These are phyloP conservation scores for Vanrija pseudolonga DNA, from an alignment of 1,284 basidiomycete genomes.

Conservation along the genomic window DNA sequence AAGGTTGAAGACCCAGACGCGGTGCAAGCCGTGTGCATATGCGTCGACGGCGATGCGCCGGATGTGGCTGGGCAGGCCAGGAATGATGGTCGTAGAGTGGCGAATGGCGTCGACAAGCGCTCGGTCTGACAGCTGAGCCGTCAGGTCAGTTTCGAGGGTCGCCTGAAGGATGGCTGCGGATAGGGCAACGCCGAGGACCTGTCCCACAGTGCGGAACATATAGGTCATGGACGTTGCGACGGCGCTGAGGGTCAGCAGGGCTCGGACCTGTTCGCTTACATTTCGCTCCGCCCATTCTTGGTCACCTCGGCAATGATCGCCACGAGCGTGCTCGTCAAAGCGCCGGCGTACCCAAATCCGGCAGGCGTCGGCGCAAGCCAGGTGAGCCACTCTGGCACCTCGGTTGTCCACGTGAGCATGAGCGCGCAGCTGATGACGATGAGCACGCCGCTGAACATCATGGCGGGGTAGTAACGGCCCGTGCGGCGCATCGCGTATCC, in stretches of 20 bases:
- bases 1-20: slow-evolving; percentile 77
- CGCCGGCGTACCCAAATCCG: slow-evolving; percentile 39
- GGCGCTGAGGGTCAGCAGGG: slow-evolving; percentile 38
- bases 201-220: slow-evolving; percentile 81
- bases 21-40: slow-evolving; percentile 74
- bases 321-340: slow-evolving; percentile 36
- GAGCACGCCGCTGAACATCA: slow-evolving; percentile 17
- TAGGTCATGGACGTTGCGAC: slow-evolving; percentile 86
- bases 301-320: slow-evolving; percentile 38
- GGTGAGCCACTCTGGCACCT: slow-evolving; percentile 53
- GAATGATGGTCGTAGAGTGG: slow-evolving; percentile 76
- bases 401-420: slow-evolving; percentile 30
- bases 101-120: slow-evolving; percentile 59
- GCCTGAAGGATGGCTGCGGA: slow-evolving; percentile 74
- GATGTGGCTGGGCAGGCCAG: slow-evolving; percentile 59
- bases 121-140: slow-evolving; percentile 59
- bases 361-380: slow-evolving; percentile 34
- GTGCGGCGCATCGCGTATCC: slow-evolving; percentile 82
- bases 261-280: slow-evolving; percentile 17
- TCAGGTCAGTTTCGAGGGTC: slow-evolving; percentile 64
- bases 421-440: slow-evolving; percentile 24
- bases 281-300: slow-evolving; percentile 32
- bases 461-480: slow-evolving; percentile 68
- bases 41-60: slow-evolving; percentile 69
- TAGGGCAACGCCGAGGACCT: slow-evolving; percentile 83